Percentiles rank a stretch among this genome's conserved stretches.
Conservation (phyloP, 2,329 filamentous ascomycete species). For the Colletotrichum sojae region DNA sequence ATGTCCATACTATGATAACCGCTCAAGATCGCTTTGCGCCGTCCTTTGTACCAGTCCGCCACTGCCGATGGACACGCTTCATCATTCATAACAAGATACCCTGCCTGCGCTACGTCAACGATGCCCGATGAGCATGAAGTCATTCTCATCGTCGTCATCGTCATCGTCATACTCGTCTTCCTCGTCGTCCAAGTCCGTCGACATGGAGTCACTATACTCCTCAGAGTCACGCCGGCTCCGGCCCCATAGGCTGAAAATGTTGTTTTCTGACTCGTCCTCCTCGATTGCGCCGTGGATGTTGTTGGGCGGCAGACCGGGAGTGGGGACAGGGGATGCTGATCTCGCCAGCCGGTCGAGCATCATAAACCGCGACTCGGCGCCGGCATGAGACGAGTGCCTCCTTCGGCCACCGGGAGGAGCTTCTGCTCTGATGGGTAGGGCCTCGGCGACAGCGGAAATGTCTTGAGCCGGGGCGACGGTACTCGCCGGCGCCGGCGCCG, state of each 20-base stretch:
- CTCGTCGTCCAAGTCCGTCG: slow-evolving; percentile 54
- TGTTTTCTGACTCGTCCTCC: slow-evolving; percentile 59
- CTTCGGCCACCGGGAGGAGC: slow-evolving; percentile 44
- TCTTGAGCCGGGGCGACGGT: neutral
- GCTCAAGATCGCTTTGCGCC: slow-evolving; percentile 22
- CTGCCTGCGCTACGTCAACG: slow-evolving; percentile 49
- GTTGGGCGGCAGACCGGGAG: slow-evolving; percentile 21
- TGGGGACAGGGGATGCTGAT: slow-evolving; percentile 33
- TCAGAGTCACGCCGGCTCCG: slow-evolving; percentile 62
- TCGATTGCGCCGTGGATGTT: slow-evolving; percentile 50
- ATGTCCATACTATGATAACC: slow-evolving; percentile 31
- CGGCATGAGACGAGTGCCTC: slow-evolving; percentile 56
- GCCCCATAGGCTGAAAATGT: slow-evolving; percentile 67
- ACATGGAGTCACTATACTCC: slow-evolving; percentile 58
- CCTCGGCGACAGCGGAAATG: slow-evolving; percentile 1
- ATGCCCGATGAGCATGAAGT: slow-evolving; percentile 66
- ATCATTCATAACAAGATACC: slow-evolving; percentile 13
- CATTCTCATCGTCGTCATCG: slow-evolving; percentile 65
- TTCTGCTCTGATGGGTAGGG: slow-evolving; percentile 1
- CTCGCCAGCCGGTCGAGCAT: slow-evolving; percentile 57
- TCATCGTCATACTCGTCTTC: slow-evolving; percentile 60
- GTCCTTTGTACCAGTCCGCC: slow-evolving; percentile 9
- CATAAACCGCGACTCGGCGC: slow-evolving; percentile 49
- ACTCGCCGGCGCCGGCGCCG: neutral
- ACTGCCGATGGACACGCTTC: slow-evolving; percentile 8